Conservation (phyloP, 2,329 filamentous ascomycete species). For the Pseudocercospora fijiensis region DNA sequence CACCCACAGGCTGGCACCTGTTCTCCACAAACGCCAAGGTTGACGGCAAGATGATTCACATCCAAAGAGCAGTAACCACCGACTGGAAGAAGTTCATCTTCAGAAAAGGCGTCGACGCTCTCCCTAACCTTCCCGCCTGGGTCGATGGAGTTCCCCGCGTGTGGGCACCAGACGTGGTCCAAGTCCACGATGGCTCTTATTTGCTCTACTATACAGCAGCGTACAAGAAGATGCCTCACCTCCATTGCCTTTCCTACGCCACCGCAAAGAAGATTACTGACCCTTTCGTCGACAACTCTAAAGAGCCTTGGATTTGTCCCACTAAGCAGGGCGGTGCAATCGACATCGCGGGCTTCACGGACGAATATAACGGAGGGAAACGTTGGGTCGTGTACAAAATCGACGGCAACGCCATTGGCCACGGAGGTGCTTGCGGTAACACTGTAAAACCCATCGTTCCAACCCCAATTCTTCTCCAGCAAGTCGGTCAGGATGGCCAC, state of each 20-base stretch:
- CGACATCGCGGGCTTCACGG: slow-evolving; percentile 36
- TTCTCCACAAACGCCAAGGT: slow-evolving; percentile 42
- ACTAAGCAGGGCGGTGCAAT: slow-evolving; percentile 37
- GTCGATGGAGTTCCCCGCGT: slow-evolving; percentile 48
- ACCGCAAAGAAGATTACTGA: slow-evolving; percentile 28
- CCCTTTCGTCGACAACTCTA: slow-evolving; percentile 31
- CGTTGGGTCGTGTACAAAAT: slow-evolving; percentile 40
- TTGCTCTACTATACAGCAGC: slow-evolving; percentile 41
- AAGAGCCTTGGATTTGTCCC: slow-evolving; percentile 35
- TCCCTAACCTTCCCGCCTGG: slow-evolving; percentile 56
- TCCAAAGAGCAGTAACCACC: slow-evolving; percentile 42
- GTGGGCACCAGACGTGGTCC: slow-evolving; percentile 63
- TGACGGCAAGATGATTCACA: slow-evolving; percentile 36
- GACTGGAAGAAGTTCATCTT: slow-evolving; percentile 41
- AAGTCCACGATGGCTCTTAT: slow-evolving; percentile 34
- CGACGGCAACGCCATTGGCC: slow-evolving; percentile 39
- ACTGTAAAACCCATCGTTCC: slow-evolving; percentile 35
- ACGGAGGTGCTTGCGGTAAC: slow-evolving; percentile 37
- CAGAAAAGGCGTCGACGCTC: slow-evolving; percentile 47
- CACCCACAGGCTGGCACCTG: slow-evolving; percentile 41
- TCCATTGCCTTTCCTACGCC: slow-evolving; percentile 40
- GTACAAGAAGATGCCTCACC: slow-evolving; percentile 21
- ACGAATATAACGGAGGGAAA: slow-evolving; percentile 31
- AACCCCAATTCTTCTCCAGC: slow-evolving; percentile 38
- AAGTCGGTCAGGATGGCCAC: slow-evolving; percentile 34